Percentiles rank a stretch among this genome's conserved stretches.
These are phyloP conservation scores for Allantophomopsis lycopodina DNA, from an alignment of 2,329 filamentous ascomycete genomes.

Conservation along the genomic window DNA sequence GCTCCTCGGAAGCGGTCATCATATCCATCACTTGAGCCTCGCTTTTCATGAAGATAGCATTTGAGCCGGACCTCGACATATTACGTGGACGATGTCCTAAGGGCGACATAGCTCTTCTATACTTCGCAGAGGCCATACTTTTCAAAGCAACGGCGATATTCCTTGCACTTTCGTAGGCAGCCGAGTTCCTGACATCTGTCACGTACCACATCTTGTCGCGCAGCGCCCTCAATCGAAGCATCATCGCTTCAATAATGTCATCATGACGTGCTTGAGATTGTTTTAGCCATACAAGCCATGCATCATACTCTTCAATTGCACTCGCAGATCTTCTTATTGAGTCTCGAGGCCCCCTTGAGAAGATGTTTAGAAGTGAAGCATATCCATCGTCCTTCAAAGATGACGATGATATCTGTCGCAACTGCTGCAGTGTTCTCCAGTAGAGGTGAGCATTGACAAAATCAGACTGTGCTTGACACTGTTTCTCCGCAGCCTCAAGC, in stretches of 20 bases:
- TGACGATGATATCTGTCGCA: conserved; percentile 46
- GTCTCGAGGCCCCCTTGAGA: conserved; percentile 57
- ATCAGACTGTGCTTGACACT: conserved; percentile 67
- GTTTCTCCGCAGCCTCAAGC: conserved; percentile 62
- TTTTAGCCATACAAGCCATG: conserved; percentile 73
- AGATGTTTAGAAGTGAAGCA: conserved; percentile 58
- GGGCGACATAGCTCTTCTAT: conserved; percentile 8
- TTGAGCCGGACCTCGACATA: conserved; percentile 14
- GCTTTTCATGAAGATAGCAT: conserved; percentile 55
- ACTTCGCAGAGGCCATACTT: conserved; percentile 65
- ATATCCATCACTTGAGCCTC: conserved; percentile 81
- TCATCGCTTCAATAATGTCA: conserved; percentile 59
- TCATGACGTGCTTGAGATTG: conserved; percentile 72
- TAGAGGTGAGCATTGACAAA: conserved; percentile 77
- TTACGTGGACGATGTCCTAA: conserved; percentile 23
- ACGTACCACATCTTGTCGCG: conserved; percentile 99
- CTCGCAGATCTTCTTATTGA: conserved; percentile 55
- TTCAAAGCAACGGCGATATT: conserved; percentile 80
- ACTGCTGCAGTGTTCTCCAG: conserved; percentile 67
- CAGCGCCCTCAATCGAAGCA: conserved; percentile 58
- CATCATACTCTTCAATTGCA: conserved; percentile 66
- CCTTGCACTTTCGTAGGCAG: conserved; percentile 72
- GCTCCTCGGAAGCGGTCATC: conserved; percentile 66
- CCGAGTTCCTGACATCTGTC: conserved; percentile 83
- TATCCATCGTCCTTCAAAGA: conserved; percentile 55